Evolutionary conservation across 106 monocot genomes (phyloP).

Genomic region (Dioscorea zingiberensis): DNA sequence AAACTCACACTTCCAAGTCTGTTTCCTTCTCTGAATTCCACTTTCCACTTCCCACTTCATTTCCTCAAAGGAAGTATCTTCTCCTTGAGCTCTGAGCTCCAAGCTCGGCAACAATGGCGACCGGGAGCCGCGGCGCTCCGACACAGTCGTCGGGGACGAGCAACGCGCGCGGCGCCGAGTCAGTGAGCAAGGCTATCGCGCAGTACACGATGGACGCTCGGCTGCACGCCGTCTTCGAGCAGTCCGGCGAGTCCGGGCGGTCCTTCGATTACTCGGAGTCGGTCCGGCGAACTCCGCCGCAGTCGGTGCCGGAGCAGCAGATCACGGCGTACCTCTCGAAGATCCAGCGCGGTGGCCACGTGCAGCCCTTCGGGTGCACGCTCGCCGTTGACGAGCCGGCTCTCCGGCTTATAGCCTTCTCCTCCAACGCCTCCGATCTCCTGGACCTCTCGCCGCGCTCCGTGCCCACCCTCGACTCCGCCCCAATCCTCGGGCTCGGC

Average conservation of each 20-base stretch:
- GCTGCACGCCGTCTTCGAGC: constrained; percentile 89
- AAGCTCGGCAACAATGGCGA: constrained; percentile 18
- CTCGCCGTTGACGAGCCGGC: constrained; percentile 62
- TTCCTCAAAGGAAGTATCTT: too few species aligned
- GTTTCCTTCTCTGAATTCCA: too few species aligned
- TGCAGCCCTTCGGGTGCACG: constrained; percentile 91
- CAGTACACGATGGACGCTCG: constrained; percentile 86
- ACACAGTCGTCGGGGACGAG: constrained; percentile 19
- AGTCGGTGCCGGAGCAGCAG: constrained; percentile 36
- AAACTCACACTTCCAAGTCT: too few species aligned
- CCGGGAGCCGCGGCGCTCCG: constrained; percentile 21
- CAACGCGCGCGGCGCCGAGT: constrained; percentile 8
- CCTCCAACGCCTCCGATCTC: constrained; percentile 70
- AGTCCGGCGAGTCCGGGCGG: constrained; percentile 57
- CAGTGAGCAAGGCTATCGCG: constrained; percentile 61
- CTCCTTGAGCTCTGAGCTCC: too few species aligned
- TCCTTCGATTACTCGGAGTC: constrained; percentile 68
- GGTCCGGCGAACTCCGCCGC: constrained; percentile 11
- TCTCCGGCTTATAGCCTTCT: constrained; percentile 71
- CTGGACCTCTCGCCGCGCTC: constrained; percentile 66
- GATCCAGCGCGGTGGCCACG: constrained; percentile 88
- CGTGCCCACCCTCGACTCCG: constrained; percentile 36
- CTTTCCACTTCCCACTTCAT: too few species aligned
- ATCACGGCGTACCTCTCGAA: constrained; percentile 85
- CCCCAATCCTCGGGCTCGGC: constrained; percentile 35